Evolutionary conservation across 306 rosid species (phyloP).

Genomic region (Fragaria ananassa): DNA sequence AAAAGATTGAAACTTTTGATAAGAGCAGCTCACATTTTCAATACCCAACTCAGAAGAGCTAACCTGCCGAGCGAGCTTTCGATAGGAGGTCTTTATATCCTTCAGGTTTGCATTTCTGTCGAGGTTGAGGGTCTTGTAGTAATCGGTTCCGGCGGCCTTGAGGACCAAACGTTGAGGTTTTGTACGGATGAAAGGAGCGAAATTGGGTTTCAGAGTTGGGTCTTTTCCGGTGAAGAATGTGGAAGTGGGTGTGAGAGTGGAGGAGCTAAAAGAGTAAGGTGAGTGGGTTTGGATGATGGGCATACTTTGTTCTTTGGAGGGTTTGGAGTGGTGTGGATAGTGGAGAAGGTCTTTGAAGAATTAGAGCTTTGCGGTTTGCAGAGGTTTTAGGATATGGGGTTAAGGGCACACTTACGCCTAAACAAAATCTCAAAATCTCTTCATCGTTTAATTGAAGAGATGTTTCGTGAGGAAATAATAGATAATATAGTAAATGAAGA

Average conservation of each 20-base stretch:
- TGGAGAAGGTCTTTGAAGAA: not conserved
- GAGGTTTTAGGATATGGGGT: constrained; percentile 2
- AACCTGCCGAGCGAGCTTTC: constrained; percentile 91
- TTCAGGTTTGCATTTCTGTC: constrained; percentile 57
- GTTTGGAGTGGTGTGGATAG: not conserved
- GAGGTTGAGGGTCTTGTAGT: constrained; percentile 67
- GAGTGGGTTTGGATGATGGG: constrained; percentile 18
- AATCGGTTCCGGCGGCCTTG: constrained; percentile 52
- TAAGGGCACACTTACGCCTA: not conserved
- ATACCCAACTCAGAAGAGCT: constrained; percentile 3
- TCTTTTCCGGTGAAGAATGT: constrained; percentile 18
- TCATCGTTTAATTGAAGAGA: no score
- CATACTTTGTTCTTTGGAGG: not conserved
- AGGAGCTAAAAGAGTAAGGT: constrained; percentile 20
- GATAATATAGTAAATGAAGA: no score
- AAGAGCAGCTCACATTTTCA: not conserved
- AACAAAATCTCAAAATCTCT: no score
- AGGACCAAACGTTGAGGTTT: constrained; percentile 28
- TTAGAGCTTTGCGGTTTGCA: not conserved
- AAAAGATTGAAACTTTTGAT: not conserved
- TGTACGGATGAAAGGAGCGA: constrained; percentile 17
- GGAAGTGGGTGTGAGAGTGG: constrained; percentile 34
- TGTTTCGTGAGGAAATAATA: no score
- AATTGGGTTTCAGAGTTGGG: constrained; percentile 25
- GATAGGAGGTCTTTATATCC: constrained; percentile 70